These are phyloP conservation scores for Blastomyces percursus DNA, from an alignment of 2,329 filamentous ascomycete genomes.

Conservation along the genomic window DNA sequence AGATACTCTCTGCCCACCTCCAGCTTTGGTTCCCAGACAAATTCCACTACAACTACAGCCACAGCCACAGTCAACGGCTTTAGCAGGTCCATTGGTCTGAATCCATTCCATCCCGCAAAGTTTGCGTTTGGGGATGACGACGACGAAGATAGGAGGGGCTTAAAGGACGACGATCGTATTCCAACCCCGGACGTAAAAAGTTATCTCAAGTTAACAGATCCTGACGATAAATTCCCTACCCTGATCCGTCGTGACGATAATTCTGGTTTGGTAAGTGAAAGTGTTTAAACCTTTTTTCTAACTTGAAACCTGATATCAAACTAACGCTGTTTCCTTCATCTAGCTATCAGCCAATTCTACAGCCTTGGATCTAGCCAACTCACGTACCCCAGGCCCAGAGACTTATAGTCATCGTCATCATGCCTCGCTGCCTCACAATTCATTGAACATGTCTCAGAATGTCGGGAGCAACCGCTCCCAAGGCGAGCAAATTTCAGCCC, in stretches of 20 bases:
- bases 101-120: slow-evolving; percentile 72
- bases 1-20: slow-evolving; percentile 88
- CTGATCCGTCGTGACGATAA: slow-evolving; percentile 40
- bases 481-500: slow-evolving; percentile 19
- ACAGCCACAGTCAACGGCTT: slow-evolving; percentile 18
- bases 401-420: slow-evolving; percentile 60
- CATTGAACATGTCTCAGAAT: slow-evolving; percentile 31
- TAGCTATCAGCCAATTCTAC: slow-evolving; percentile 72
- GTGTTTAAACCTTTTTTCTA: neutral
- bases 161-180: slow-evolving; percentile 39
- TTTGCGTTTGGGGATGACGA: slow-evolving; percentile 81
- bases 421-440: slow-evolving; percentile 49
- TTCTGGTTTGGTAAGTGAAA: slow-evolving; percentile 43
- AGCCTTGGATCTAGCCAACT: slow-evolving; percentile 66
- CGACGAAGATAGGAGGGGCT: slow-evolving; percentile 45
- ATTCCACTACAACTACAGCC: slow-evolving; percentile 24
- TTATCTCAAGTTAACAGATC: slow-evolving; percentile 59
- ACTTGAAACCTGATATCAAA: neutral
- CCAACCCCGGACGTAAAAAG: slow-evolving; percentile 56
- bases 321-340: slow-evolving; percentile 21
- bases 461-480: slow-evolving; percentile 1
- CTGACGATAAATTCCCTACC: slow-evolving; percentile 79
- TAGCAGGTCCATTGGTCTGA: slow-evolving; percentile 45
- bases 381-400: slow-evolving; percentile 55
- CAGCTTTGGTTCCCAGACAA: slow-evolving; percentile 24